Base-by-base conservation (phyloP, 2,329 filamentous ascomycete genomes). In the Penicillium sp. region DNA sequence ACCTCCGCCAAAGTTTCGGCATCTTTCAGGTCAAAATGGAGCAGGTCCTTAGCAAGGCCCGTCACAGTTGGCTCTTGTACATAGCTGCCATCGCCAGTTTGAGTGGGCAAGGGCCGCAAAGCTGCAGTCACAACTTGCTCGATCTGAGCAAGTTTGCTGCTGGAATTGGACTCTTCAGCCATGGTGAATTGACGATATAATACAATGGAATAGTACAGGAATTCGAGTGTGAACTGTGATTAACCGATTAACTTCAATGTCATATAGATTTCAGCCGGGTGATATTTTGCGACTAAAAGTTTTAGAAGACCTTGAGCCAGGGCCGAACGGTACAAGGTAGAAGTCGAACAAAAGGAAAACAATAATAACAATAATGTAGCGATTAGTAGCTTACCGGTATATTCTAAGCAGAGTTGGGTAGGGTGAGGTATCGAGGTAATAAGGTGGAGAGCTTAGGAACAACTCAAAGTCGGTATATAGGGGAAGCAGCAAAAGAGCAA, bases 1-100 rank as follows among this genome's bases (percentile, higher is more conserved):
- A 77, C 58, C 35, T 78, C 75, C 33, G 71, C 62, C 23, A 79
- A 52, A 12, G 75, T 75, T 47, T 72, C 70, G 51, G 81, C 70
- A 61, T 82, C 76, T 29, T 77, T 71, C 21, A 81, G 73, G 53
- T 73, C 80, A 61, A 84, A 62, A 53, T 77, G 75, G 49, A 68
- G 70, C n/a, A 85, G 62, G 60, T 83, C 82, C 36, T 73, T 70
- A 27, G 75, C 68, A 48, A 80, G 48, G 3, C 75, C 73, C 4
- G 73, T 72, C 49, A 68, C 61, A 31, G 65, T 68, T 38, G 72
- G 54, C 33, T 73, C 65, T 42, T 75, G 68, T 36, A 76, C 55
- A 58, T 79, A 77, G 27, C 74, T 73, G 1, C 73, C 75, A 66
- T 78, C 70, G 6, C 76, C 77, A 25, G 75, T 77, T 48, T 74